phyloP scores from a whole-genome alignment of 495 filamentous ascomycete species.

The Tuber indicum region DNA sequence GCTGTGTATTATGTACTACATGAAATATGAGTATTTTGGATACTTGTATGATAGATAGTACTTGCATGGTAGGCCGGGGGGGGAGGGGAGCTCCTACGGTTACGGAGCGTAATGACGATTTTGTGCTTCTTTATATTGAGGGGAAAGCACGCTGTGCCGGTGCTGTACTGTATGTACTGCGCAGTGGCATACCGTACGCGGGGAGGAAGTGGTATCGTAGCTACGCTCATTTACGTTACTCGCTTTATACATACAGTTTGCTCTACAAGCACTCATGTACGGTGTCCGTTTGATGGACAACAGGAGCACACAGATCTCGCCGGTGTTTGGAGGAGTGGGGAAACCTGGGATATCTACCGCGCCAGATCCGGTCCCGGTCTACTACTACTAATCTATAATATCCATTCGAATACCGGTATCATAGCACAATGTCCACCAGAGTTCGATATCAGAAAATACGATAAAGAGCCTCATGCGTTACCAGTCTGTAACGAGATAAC shows the following conservation, averaged over 20 bases:
- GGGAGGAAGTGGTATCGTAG: background rate
- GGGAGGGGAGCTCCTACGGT: background rate
- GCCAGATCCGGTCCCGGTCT: background rate
- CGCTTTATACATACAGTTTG: background rate
- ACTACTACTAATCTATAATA: background rate
- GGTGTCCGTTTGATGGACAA: background rate
- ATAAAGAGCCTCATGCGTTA: background rate
- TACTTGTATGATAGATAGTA: background rate
- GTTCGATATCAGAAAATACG: background rate
- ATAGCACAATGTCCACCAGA: background rate
- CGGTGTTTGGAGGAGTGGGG: background rate
- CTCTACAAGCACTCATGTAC: background rate
- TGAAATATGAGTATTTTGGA: background rate
- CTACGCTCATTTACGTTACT: background rate
- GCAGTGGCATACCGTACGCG: background rate
- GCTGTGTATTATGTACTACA: background rate
- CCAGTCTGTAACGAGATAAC: background rate
- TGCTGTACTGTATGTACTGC: no score
- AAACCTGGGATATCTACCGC: background rate
- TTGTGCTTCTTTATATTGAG: constrained; percentile 3
- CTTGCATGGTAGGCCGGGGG: background rate
- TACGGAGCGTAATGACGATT: background rate
- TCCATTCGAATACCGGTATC: background rate
- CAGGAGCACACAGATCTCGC: background rate
- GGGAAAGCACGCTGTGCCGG: background rate